These are phyloP conservation scores for Fusarium luffae DNA, from an alignment of 2,329 filamentous ascomycete genomes.

Conservation along the genomic window DNA sequence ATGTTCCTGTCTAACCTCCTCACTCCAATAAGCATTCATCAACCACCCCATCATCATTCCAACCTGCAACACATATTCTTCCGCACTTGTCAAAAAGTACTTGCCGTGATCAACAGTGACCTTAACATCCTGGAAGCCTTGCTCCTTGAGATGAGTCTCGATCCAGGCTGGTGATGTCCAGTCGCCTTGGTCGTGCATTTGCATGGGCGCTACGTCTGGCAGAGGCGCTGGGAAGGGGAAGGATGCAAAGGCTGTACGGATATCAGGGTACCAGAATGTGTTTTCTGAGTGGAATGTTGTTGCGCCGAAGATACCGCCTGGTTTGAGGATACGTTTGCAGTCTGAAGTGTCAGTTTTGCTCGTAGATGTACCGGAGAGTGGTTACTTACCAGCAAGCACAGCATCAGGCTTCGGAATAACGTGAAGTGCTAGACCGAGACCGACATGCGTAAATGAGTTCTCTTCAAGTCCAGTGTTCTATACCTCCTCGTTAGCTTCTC, in stretches of 20 bases:
- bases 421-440: constrained; percentile 61
- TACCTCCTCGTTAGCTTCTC: not conserved
- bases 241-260: constrained; percentile 53
- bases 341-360: constrained; percentile 42
- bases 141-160: constrained; percentile 48
- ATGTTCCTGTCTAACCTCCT: constrained; percentile 52
- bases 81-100: constrained; percentile 48
- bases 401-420: constrained; percentile 56
- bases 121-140: constrained; percentile 54
- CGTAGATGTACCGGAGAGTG: not conserved
- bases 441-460: constrained; percentile 56
- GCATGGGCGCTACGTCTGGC: constrained; percentile 51
- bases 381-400: constrained; percentile 44
- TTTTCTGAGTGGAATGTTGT: constrained; percentile 52
- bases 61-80: constrained; percentile 51
- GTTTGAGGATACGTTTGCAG: constrained; percentile 53
- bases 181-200: constrained; percentile 53
- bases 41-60: constrained; percentile 55
- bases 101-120: constrained; percentile 46
- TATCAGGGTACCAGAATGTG: constrained; percentile 52
- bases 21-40: constrained; percentile 53
- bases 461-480: constrained; percentile 55
- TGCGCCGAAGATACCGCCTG: constrained; percentile 53
- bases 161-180: constrained; percentile 57
- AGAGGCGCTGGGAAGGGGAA: constrained; percentile 56